Percentiles rank a stretch among this genome's conserved stretches.
phyloP scores from a whole-genome alignment of 2,329 filamentous ascomycete genomes.

The Tolypocladium pustulatum region DNA sequence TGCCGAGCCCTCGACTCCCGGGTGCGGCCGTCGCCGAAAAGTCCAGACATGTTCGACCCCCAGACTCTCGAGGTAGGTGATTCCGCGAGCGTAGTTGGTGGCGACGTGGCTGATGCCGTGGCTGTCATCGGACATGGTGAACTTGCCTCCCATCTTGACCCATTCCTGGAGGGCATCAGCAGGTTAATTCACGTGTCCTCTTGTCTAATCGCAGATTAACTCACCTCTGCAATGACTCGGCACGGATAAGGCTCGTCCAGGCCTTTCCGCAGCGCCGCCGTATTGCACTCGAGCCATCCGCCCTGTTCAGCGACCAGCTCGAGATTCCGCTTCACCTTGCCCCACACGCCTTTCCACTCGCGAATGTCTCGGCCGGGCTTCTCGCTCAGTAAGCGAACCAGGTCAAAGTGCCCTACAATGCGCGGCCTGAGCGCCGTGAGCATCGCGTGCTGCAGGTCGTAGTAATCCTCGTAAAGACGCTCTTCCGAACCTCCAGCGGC shows the following conservation, averaged over 20 bases:
- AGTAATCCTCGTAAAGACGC: slow-evolving; percentile 71
- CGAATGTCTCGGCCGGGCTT: slow-evolving; percentile 53
- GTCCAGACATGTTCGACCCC: slow-evolving; percentile 56
- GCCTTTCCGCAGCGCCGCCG: slow-evolving; percentile 77
- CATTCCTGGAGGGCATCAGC: slow-evolving; percentile 46
- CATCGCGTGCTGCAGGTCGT: slow-evolving; percentile 81
- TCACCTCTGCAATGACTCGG: slow-evolving; percentile 63
- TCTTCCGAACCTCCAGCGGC: slow-evolving; percentile 47
- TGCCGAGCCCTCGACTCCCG: slow-evolving; percentile 14
- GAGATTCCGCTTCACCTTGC: slow-evolving; percentile 63
- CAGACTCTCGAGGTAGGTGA: slow-evolving; percentile 59
- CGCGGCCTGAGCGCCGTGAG: slow-evolving; percentile 58
- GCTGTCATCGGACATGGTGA: slow-evolving; percentile 91
- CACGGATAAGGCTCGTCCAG: slow-evolving; percentile 84
- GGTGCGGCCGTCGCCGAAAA: slow-evolving; percentile 26
- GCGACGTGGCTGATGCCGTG: slow-evolving; percentile 80
- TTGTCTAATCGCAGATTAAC: slow-evolving; percentile 6
- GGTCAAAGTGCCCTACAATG: slow-evolving; percentile 88
- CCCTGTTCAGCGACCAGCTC: slow-evolving; percentile 59
- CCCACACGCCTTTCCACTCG: slow-evolving; percentile 58
- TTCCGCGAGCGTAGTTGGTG: slow-evolving; percentile 65
- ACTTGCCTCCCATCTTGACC: slow-evolving; percentile 60
- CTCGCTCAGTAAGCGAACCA: slow-evolving; percentile 71
- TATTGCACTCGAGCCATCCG: slow-evolving; percentile 84
- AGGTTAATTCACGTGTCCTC: neutral